phyloP scores from a whole-genome alignment of 2,329 filamentous ascomycete species.

The Chaetothyriales sp. region DNA sequence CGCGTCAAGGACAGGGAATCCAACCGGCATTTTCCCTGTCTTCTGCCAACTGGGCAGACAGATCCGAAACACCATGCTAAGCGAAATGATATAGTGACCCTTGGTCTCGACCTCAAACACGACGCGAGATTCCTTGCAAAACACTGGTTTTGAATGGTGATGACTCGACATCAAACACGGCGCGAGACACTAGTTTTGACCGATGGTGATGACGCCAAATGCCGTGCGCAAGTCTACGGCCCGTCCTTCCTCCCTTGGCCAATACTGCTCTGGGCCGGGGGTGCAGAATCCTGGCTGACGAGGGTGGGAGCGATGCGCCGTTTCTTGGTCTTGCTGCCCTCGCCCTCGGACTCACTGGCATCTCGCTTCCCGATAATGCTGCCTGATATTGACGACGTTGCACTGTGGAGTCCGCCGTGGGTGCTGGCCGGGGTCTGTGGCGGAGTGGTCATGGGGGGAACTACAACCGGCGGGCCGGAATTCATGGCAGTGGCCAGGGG shows the following conservation, averaged over 20 bases:
- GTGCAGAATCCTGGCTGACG: conserved; percentile 7
- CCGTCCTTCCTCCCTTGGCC: background rate
- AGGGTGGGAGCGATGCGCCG: conserved; percentile 22
- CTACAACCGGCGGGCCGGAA: conserved; percentile 37
- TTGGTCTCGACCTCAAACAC: background rate
- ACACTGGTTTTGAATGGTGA: background rate
- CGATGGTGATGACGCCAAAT: no score
- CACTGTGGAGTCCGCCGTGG: conserved; percentile 34
- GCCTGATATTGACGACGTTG: conserved; percentile 39
- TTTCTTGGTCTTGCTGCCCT: conserved; percentile 20
- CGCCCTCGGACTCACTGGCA: conserved; percentile 34
- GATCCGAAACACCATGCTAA: background rate
- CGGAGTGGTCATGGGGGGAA: conserved; percentile 67
- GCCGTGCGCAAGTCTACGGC: background rate
- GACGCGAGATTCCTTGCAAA: background rate
- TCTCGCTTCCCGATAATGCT: conserved; percentile 44
- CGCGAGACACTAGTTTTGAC: background rate
- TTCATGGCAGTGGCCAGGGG: conserved; percentile 64
- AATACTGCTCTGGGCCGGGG: background rate
- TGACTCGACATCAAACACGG: background rate
- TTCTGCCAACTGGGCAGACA: background rate
- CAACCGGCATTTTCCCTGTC: background rate
- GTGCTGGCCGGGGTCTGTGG: conserved; percentile 63
- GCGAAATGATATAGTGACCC: background rate
- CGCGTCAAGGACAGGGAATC: background rate